A percentile compares a stretch with the other conserved stretches of the same genome.
These are phyloP conservation scores for Alternaria atra DNA, from an alignment of 2,329 filamentous ascomycete genomes.

Conservation along the genomic window DNA sequence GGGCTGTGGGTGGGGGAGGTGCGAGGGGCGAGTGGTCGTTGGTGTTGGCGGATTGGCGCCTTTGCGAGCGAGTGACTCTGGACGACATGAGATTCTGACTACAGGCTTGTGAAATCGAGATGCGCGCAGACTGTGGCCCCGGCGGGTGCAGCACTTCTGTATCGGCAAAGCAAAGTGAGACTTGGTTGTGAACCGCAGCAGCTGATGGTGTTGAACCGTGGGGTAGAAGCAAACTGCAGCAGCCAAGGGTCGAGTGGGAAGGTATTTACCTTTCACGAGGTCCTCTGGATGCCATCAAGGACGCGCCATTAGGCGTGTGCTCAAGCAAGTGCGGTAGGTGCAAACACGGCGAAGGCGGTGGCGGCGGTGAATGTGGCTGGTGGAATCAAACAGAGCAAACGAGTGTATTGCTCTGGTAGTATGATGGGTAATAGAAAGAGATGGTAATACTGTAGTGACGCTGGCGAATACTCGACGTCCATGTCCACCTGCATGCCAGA, in stretches of 20 bases:
- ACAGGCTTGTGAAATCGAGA: slow-evolving; percentile 37
- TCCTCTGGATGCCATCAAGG: slow-evolving; percentile 42
- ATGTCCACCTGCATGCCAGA: slow-evolving; percentile 13
- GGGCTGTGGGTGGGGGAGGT: slow-evolving; percentile 53
- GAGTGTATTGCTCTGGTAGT: slow-evolving; percentile 10
- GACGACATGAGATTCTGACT: slow-evolving; percentile 81
- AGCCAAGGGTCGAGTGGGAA: slow-evolving; percentile 28
- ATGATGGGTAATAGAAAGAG: slow-evolving; percentile 18
- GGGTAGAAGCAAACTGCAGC: slow-evolving; percentile 15
- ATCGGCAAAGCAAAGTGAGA: slow-evolving; percentile 33
- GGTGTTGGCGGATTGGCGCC: slow-evolving; percentile 76
- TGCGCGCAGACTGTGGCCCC: slow-evolving; percentile 43
- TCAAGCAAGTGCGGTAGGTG: slow-evolving; percentile 47
- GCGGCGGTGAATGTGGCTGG: slow-evolving; percentile 14
- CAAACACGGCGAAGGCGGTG: slow-evolving; percentile 27
- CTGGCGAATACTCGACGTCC: slow-evolving; percentile 11
- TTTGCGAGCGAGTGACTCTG: slow-evolving; percentile 96
- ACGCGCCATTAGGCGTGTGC: slow-evolving; percentile 51
- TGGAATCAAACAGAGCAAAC: slow-evolving; percentile 16
- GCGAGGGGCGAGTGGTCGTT: slow-evolving; percentile 44
- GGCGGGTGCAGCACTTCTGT: slow-evolving; percentile 39
- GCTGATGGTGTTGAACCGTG: slow-evolving; percentile 9
- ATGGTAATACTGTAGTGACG: slow-evolving; percentile 21
- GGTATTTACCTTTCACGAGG: slow-evolving; percentile 35
- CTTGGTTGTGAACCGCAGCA: slow-evolving; percentile 22